Conservation (phyloP, 192 early-diverging fungal species). For the Chytriomyces sp. region DNA sequence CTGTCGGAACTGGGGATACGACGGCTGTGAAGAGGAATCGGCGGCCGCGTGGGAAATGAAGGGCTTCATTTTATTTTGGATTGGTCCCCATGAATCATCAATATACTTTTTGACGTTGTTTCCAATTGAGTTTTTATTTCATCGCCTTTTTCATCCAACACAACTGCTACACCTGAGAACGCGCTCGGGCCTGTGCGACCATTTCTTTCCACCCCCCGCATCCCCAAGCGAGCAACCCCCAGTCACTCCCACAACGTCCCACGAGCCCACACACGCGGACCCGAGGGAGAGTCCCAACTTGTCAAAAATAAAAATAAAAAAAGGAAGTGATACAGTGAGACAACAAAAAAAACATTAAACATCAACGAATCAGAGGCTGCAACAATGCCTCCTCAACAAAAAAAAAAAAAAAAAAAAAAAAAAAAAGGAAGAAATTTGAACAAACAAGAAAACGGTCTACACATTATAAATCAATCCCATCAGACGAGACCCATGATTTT, state of each 20-base stretch:
- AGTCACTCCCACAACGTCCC: neutral
- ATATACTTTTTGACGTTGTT: too few species aligned
- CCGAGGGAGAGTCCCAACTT: too few species aligned
- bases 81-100: neutral
- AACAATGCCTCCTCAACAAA: neutral
- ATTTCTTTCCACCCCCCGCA: neutral
- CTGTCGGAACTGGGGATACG: neutral
- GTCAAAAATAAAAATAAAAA: neutral
- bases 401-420: neutral
- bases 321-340: constrained; percentile 7
- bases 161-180: too few species aligned
- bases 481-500: too few species aligned
- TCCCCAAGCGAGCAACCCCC: too few species aligned
- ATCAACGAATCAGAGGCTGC: neutral
- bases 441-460: neutral
- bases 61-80: constrained; percentile 7
- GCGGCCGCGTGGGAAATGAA: constrained; percentile 14
- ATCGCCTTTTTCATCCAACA: too few species aligned
- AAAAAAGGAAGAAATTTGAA: neutral
- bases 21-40: neutral
- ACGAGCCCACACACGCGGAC: too few species aligned
- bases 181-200: neutral
- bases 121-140: too few species aligned
- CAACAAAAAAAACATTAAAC: neutral
- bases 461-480: neutral